Conservation (phyloP, 2,329 filamentous ascomycete genomes). For the Fusarium drepaniforme region DNA sequence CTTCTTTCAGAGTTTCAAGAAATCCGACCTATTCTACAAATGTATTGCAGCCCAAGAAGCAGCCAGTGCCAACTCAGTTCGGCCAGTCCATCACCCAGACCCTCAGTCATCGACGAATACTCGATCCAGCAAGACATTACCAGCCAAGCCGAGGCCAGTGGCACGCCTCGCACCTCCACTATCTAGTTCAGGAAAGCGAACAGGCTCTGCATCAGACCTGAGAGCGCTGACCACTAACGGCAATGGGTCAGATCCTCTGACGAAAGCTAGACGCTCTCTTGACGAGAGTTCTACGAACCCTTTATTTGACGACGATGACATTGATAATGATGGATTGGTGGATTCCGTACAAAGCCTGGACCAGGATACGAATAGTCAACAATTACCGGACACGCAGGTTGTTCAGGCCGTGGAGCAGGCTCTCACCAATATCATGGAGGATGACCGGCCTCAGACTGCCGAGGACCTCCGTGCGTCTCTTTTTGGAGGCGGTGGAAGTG, state of each 20-base stretch:
- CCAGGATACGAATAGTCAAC: slow-evolving; percentile 68
- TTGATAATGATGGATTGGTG: slow-evolving; percentile 76
- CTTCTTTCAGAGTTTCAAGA: slow-evolving; percentile 88
- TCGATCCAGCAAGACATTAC: slow-evolving; percentile 53
- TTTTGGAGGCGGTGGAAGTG: slow-evolving; percentile 58
- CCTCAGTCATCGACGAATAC: slow-evolving; percentile 42
- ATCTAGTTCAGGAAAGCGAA: slow-evolving; percentile 53
- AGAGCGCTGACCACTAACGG: slow-evolving; percentile 52
- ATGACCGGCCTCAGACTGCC: slow-evolving; percentile 73
- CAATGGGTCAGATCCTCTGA: slow-evolving; percentile 55
- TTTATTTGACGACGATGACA: slow-evolving; percentile 87
- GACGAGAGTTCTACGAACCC: slow-evolving; percentile 68
- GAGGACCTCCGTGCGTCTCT: slow-evolving; percentile 76
- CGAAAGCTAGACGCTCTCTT: slow-evolving; percentile 72
- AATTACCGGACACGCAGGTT: slow-evolving; percentile 79
- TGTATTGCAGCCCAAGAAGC: slow-evolving; percentile 90
- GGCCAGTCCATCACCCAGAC: slow-evolving; percentile 36
- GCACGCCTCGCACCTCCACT: slow-evolving; percentile 55
- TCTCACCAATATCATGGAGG: slow-evolving; percentile 91
- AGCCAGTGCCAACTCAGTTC: slow-evolving; percentile 51
- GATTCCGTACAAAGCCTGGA: slow-evolving; percentile 85
- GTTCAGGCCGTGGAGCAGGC: slow-evolving; percentile 95
- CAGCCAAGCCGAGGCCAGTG: slow-evolving; percentile 59
- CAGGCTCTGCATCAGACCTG: slow-evolving; percentile 63
- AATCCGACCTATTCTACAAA: slow-evolving; percentile 95